Percentiles rank a stretch among this genome's conserved stretches.
Conservation (phyloP, 257 asterid genomes). For the Solanum pimpinellifolium region DNA sequence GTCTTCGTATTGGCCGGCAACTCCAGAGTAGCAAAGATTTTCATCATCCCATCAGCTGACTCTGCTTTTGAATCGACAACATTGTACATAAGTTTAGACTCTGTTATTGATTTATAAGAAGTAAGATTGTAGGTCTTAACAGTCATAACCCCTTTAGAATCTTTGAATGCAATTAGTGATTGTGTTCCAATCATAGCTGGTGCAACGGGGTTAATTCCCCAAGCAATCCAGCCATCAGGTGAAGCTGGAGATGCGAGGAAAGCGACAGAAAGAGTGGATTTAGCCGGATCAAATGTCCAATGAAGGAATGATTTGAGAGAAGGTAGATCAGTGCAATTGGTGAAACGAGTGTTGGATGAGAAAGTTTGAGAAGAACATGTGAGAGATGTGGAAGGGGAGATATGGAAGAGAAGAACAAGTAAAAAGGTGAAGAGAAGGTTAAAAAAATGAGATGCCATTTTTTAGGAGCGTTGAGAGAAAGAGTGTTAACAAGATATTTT, state of each 20-base stretch:
- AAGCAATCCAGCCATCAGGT: conserved; percentile 60
- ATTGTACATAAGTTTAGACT: conserved; percentile 25
- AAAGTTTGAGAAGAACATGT: conserved; percentile 35
- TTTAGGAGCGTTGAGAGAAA: neutral
- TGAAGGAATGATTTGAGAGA: conserved; percentile 59
- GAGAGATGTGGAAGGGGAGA: conserved; percentile 36
- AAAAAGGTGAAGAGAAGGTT: conserved; percentile 5
- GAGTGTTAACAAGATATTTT: neutral
- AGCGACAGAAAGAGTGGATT: conserved; percentile 41
- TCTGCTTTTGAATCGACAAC: conserved; percentile 35
- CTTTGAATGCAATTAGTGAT: conserved; percentile 39
- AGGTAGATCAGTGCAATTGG: conserved; percentile 54
- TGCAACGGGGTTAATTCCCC: conserved; percentile 60
- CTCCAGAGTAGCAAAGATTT: conserved; percentile 40
- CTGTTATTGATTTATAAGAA: conserved; percentile 21
- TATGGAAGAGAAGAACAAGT: conserved; percentile 15
- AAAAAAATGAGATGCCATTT: conserved; percentile 20
- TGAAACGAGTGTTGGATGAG: conserved; percentile 11
- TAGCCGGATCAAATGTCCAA: conserved; percentile 36
- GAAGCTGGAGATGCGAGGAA: conserved; percentile 52
- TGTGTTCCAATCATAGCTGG: conserved; percentile 62
- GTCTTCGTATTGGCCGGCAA: conserved; percentile 25
- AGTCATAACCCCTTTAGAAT: conserved; percentile 29
- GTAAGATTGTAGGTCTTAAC: conserved; percentile 46
- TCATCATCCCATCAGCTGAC: conserved; percentile 22